These are phyloP conservation scores for Pestalotiopsis sp. DNA, from an alignment of 2,329 filamentous ascomycete species.

Conservation along the genomic window DNA sequence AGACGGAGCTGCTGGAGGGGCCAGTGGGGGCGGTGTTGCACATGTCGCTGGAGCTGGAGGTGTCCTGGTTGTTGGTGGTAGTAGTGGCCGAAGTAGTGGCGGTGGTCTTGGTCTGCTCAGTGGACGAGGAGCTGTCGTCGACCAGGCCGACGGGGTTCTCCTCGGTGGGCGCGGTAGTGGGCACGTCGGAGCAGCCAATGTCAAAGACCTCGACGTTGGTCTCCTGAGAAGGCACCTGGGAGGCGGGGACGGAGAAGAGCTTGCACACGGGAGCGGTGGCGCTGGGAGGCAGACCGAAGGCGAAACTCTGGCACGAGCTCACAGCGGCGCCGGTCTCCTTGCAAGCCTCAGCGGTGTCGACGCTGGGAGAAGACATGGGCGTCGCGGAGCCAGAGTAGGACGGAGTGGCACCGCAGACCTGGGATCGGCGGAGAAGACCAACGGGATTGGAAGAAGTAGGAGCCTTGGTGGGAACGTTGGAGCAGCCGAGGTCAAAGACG, in stretches of 20 bases:
- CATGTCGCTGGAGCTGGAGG: neutral
- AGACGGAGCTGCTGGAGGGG: neutral
- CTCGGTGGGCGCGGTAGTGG: conserved; percentile 13
- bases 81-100: neutral
- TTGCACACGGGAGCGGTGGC: conserved; percentile 13
- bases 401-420: conserved; percentile 9
- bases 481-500: conserved; percentile 17
- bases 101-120: neutral
- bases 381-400: neutral
- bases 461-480: conserved; percentile 12
- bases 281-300: conserved; percentile 12
- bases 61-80: neutral
- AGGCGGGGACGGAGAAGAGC: conserved; percentile 15
- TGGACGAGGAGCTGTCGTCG: neutral
- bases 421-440: neutral
- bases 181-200: conserved; percentile 14
- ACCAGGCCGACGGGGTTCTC: conserved; percentile 4
- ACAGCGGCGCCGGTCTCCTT: conserved; percentile 7
- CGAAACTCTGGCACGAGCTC: conserved; percentile 15
- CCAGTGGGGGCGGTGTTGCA: conserved; percentile 6
- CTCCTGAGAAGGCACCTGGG: conserved; percentile 16
- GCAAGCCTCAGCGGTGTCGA: conserved; percentile 13
- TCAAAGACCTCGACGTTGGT: conserved; percentile 17
- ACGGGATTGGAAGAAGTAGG: conserved; percentile 13
- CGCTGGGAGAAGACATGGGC: neutral